Evolutionary conservation across 371 early-diverging fungal genomes (phyloP), one percentile per base, ranked within the genome.

Genomic region (Rozella allomycis): DNA sequence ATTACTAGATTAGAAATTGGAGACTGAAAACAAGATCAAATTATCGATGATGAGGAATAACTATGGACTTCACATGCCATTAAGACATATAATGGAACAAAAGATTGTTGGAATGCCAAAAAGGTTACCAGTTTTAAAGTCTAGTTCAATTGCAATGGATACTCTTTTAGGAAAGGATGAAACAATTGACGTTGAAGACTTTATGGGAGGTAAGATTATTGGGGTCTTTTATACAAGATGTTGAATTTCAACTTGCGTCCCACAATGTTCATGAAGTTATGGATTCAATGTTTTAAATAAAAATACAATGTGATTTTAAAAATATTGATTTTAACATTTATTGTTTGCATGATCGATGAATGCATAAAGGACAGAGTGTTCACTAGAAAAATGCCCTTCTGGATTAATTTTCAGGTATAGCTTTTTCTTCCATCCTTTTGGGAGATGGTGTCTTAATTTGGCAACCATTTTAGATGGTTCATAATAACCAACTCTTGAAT

Each of bases 81-180:
- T 91, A 41, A 70, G 78, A 39, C 51, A 78, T 47, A 71, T 78
- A 46, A 85, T 91, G 88, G 88, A 87, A 49, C 58, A 66, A 26
- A 54, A 53, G 20, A 46, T 77, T 13, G 68, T 78, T 30, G 20
- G 28, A 22, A 46, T 60, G 61, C 48, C 54, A 18, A 52, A 56
- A 33, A 54, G 63, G 21, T 41, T 61, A 30, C 74, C 78, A 21
- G 60, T 67, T 33, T 46, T 81, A 25, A 68, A 74, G 30, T 55
- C 61, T 7, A 67, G 78, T 27, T 78, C 74, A 42, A 44, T 86
- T 3, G 77, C 72, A 30, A 38, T 78, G 36, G 84, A 86, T 54
- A 79, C 88, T 36, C 57, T 91, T 37, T 52, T 55, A 39, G 88
- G 88, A 33, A 67, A 59, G 42, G 88, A 87, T 47, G 72, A 73